A percentile compares a stretch with the other conserved stretches of the same genome.
phyloP scores from a whole-genome alignment of 2,329 filamentous ascomycete genomes.

The Sphaceloma murrayae region DNA sequence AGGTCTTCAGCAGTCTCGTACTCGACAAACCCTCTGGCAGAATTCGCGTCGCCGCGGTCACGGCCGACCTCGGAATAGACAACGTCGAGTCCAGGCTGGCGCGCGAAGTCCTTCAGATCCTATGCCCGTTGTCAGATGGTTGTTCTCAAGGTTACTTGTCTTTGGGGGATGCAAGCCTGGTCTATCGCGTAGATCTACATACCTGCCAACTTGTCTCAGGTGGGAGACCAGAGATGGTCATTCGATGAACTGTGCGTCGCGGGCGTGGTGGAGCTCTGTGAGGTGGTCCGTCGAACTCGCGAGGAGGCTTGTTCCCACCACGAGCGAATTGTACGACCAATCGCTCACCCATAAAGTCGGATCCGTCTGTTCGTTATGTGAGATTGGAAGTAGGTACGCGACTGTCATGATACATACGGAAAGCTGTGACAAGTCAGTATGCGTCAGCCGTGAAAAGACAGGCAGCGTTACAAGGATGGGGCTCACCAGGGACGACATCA shows the following conservation, averaged over 20 bases:
- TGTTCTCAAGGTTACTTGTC: too few relatives aligned
- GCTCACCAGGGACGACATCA: slow-evolving; percentile 92
- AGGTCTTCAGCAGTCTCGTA: slow-evolving; percentile 90
- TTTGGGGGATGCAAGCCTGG: too few relatives aligned
- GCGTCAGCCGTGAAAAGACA: slow-evolving; percentile 17
- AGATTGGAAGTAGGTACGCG: background rate
- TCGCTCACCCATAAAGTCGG: slow-evolving; percentile 95
- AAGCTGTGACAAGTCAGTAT: slow-evolving; percentile 38
- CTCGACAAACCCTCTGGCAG: slow-evolving; percentile 84
- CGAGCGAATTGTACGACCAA: slow-evolving; percentile 97
- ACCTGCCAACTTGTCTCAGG: slow-evolving; percentile 99
- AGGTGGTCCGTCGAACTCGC: slow-evolving; percentile 33
- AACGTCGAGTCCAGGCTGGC: slow-evolving; percentile 91
- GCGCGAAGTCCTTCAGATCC: slow-evolving; percentile 99
- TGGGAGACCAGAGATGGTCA: slow-evolving; percentile 95
- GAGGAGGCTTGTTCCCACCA: slow-evolving; percentile 56
- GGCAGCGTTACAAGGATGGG: slow-evolving; percentile 21
- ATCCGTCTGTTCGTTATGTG: slow-evolving; percentile 60
- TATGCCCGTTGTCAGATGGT: slow-evolving; percentile 51
- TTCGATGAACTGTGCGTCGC: slow-evolving; percentile 87
- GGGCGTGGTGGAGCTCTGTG: slow-evolving; percentile 62
- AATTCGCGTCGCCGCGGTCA: slow-evolving; percentile 61
- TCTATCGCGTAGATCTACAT: slow-evolving; percentile 48
- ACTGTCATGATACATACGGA: slow-evolving; percentile 44
- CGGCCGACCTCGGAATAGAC: slow-evolving; percentile 95